These are phyloP conservation scores for Gastrolobium bilobum DNA, from an alignment of 306 rosid species.

Conservation along the genomic window DNA sequence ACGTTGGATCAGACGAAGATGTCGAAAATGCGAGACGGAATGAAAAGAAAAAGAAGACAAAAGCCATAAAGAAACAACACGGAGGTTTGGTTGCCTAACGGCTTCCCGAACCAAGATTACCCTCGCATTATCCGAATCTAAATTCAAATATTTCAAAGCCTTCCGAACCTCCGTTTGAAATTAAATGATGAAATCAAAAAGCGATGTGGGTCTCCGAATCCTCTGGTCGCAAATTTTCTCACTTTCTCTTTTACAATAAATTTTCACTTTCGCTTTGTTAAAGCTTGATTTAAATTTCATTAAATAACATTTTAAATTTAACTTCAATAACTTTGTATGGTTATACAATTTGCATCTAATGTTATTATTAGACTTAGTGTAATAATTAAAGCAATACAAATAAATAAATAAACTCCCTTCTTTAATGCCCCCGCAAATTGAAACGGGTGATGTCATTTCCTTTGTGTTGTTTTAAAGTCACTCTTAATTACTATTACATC, in stretches of 20 bases:
- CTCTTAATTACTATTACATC: no score
- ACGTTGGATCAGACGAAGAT: neutral
- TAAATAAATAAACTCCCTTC: no score
- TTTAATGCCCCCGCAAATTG: no score
- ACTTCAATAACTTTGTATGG: neutral
- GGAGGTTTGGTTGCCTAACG: conserved; percentile 51
- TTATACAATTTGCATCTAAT: neutral
- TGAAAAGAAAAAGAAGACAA: neutral
- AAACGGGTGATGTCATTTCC: no score
- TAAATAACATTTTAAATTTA: neutral
- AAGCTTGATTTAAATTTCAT: neutral
- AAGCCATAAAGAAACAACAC: neutral
- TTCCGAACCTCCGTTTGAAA: conserved; percentile 45
- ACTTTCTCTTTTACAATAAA: no score
- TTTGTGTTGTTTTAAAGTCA: no score
- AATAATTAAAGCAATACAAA: no score
- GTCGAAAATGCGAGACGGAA: neutral
- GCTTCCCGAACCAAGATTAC: conserved; percentile 55
- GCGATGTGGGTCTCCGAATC: no score
- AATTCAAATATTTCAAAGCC: conserved; percentile 46
- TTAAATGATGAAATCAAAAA: neutral
- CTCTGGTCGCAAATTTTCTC: neutral
- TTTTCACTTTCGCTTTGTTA: neutral
- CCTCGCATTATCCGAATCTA: conserved; percentile 40
- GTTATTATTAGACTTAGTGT: no score